A percentile compares a stretch with the other conserved stretches of the same genome.
Conservation (phyloP, 2,329 filamentous ascomycete genomes). For the Trichoderma pleuroti region DNA sequence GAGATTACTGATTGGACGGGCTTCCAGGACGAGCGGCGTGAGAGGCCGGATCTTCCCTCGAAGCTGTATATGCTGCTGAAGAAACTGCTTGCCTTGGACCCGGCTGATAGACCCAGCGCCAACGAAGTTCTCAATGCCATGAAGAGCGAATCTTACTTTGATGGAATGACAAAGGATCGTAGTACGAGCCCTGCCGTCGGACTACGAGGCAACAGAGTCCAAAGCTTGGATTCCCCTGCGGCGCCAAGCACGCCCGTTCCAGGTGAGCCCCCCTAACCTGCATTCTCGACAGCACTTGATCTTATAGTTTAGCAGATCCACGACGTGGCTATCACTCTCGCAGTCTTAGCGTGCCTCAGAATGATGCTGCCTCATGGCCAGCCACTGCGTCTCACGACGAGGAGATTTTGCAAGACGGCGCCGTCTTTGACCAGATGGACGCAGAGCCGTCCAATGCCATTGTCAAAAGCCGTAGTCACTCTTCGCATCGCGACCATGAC, state of each 20-base stretch:
- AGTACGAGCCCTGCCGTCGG: slow-evolving; percentile 37
- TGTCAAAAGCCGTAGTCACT: slow-evolving; percentile 14
- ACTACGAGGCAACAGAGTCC: slow-evolving; percentile 46
- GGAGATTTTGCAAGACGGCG: background rate
- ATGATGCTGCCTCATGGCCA: slow-evolving; percentile 4
- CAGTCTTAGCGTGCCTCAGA: slow-evolving; percentile 5
- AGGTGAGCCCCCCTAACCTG: slow-evolving; percentile 32
- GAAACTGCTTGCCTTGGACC: slow-evolving; percentile 72
- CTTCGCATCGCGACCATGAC: background rate
- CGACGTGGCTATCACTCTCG: slow-evolving; percentile 26
- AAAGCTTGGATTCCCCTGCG: slow-evolving; percentile 54
- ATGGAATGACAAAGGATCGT: slow-evolving; percentile 39
- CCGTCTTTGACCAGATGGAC: background rate
- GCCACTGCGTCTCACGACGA: background rate
- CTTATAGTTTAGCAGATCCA: slow-evolving; percentile 31
- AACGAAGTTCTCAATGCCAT: slow-evolving; percentile 80
- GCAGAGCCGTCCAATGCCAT: slow-evolving; percentile 9
- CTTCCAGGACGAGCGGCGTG: slow-evolving; percentile 71
- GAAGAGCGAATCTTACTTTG: slow-evolving; percentile 59
- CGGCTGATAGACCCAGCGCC: slow-evolving; percentile 73
- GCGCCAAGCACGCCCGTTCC: slow-evolving; percentile 47
- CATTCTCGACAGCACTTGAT: slow-evolving; percentile 28
- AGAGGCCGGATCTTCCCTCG: slow-evolving; percentile 77
- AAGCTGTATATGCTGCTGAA: slow-evolving; percentile 84
- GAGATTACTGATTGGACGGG: slow-evolving; percentile 88